These are phyloP conservation scores for Urtica urens DNA, from an alignment of 306 rosid genomes.

Conservation along the genomic window DNA sequence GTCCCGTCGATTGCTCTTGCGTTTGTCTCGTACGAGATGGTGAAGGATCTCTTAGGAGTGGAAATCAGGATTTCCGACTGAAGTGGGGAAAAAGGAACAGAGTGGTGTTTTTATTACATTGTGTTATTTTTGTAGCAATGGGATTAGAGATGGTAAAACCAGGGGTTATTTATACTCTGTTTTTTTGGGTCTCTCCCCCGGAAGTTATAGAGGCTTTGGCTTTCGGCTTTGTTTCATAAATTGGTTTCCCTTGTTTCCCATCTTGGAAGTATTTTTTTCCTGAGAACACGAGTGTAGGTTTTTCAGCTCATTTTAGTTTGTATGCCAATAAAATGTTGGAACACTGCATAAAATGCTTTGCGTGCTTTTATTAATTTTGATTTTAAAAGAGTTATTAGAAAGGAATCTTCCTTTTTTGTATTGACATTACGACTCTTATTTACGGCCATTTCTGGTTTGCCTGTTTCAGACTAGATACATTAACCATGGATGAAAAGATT, in stretches of 20 bases:
- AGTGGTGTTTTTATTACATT: conserved; percentile 27
- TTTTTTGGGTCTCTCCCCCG: conserved; percentile 24
- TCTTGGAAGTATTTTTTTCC: conserved; percentile 25
- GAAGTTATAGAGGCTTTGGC: conserved; percentile 30
- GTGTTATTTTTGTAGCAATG: conserved; percentile 65
- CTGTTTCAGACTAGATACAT: too few species aligned
- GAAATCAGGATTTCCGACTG: conserved; percentile 92
- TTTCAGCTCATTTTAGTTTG: conserved; percentile 33
- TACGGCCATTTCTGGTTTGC: too few species aligned
- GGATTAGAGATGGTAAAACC: conserved; percentile 43
- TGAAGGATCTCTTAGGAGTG: conserved; percentile 93
- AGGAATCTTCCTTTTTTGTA: conserved; percentile 25
- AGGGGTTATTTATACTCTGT: conserved; percentile 23
- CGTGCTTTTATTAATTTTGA: too few species aligned
- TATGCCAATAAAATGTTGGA: conserved; percentile 55
- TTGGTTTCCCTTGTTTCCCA: conserved; percentile 38
- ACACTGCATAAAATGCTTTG: conserved; percentile 41
- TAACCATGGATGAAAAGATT: too few species aligned
- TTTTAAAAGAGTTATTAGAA: conserved; percentile 24
- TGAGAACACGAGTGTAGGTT: conserved; percentile 29
- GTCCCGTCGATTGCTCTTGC: conserved; percentile 96
- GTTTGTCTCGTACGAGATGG: conserved; percentile 82
- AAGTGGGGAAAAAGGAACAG: conserved; percentile 12
- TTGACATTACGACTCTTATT: too few species aligned
- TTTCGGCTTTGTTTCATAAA: conserved; percentile 57